These are phyloP conservation scores for Hippophae gyantsensis DNA, from an alignment of 306 rosid genomes.

Conservation along the genomic window DNA sequence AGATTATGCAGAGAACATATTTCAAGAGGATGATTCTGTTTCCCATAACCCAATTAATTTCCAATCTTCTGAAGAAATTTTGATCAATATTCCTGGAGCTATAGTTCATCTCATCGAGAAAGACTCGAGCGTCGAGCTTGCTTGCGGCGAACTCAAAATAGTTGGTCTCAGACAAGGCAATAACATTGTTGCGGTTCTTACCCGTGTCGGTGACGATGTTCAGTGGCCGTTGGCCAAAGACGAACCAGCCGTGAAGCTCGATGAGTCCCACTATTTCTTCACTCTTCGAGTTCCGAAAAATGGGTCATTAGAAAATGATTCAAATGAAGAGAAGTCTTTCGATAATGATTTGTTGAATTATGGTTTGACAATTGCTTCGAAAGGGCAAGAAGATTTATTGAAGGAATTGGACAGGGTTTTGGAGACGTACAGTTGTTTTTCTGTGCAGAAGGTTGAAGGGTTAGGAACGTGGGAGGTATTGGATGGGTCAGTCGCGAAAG, in stretches of 20 bases:
- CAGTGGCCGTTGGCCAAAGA: constrained; percentile 84
- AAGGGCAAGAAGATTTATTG: constrained; percentile 41
- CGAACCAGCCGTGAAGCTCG: constrained; percentile 69
- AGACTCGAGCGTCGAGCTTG: constrained; percentile 63
- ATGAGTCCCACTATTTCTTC: constrained; percentile 70
- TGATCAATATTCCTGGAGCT: constrained; percentile 48
- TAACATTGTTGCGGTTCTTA: constrained; percentile 57
- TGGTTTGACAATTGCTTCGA: constrained; percentile 54
- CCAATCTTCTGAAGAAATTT: constrained; percentile 37
- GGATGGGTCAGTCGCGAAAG: constrained; percentile 38
- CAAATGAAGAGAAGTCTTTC: neutral
- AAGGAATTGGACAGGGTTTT: constrained; percentile 49
- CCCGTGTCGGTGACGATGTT: constrained; percentile 48
- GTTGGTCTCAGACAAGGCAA: constrained; percentile 34
- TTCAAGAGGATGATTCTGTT: constrained; percentile 32
- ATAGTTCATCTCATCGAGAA: constrained; percentile 61
- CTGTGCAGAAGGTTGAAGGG: constrained; percentile 44
- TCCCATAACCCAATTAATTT: neutral
- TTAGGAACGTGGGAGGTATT: constrained; percentile 37
- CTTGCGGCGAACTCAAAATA: constrained; percentile 60
- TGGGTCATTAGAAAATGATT: constrained; percentile 11
- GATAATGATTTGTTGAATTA: constrained; percentile 45
- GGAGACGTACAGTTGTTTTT: constrained; percentile 50
- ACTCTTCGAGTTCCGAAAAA: constrained; percentile 36
- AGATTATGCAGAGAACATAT: constrained; percentile 31